Percentiles rank a stretch among this genome's conserved stretches.
phyloP scores from a whole-genome alignment of 768 basidiomycete genomes.

The Tylopilus intermedius region DNA sequence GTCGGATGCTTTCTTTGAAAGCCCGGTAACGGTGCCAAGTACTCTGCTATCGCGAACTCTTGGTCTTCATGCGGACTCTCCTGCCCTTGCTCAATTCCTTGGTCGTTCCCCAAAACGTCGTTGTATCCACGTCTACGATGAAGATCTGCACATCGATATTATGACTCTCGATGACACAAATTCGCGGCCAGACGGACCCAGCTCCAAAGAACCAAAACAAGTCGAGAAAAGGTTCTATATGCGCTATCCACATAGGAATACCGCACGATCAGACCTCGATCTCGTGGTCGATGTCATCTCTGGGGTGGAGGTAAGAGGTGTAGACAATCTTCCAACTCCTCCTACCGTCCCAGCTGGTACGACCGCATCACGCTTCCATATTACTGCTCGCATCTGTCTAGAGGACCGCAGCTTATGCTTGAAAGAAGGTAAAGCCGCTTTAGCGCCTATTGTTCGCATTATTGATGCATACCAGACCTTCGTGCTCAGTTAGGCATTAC shows the following conservation, averaged over 20 bases:
- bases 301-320: not conserved
- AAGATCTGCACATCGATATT: slow-evolving; percentile 34
- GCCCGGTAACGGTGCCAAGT: slow-evolving; percentile 19
- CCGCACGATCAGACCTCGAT: slow-evolving; percentile 37
- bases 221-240: slow-evolving; percentile 31
- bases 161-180: slow-evolving; percentile 10
- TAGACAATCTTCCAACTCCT: not conserved
- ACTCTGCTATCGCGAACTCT: slow-evolving; percentile 44
- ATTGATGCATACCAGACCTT: slow-evolving; percentile 29
- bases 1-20: slow-evolving; percentile 4
- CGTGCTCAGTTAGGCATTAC: slow-evolving; percentile 22
- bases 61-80: slow-evolving; percentile 47
- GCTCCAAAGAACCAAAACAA: not conserved
- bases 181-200: not conserved
- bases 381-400: slow-evolving; percentile 39
- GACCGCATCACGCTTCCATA: slow-evolving; percentile 40
- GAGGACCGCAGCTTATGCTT: slow-evolving; percentile 44
- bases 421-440: slow-evolving; percentile 31
- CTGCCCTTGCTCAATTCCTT: slow-evolving; percentile 47
- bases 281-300: slow-evolving; percentile 13
- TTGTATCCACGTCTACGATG: slow-evolving; percentile 34
- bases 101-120: slow-evolving; percentile 41
- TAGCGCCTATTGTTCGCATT: not conserved
- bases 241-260: slow-evolving; percentile 38
- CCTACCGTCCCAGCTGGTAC: slow-evolving; percentile 13